These are phyloP conservation scores for Aaosphaeria pasadenensis DNA, from an alignment of 2,329 filamentous ascomycete species.

Conservation along the genomic window DNA sequence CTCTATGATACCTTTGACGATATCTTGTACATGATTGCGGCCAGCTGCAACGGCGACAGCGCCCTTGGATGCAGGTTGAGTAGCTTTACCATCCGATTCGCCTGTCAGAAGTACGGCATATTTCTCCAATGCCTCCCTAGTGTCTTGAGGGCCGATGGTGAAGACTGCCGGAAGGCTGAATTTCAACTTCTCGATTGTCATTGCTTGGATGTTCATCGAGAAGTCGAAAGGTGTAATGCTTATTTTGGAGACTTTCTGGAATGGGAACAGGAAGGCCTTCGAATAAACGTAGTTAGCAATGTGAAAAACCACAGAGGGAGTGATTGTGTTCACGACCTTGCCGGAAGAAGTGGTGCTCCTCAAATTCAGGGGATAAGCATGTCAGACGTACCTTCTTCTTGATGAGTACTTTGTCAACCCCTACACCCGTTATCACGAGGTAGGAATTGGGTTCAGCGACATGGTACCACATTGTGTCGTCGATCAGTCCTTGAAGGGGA, in stretches of 20 bases:
- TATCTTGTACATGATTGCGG: conserved; percentile 72
- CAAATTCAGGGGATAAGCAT: conserved; percentile 33
- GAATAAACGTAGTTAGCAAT: background rate
- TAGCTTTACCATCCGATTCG: conserved; percentile 48
- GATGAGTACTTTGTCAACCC: conserved; percentile 71
- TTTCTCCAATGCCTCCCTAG: conserved; percentile 68
- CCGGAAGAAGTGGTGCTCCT: no score
- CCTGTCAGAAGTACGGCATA: conserved; percentile 78
- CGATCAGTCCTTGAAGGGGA: no score
- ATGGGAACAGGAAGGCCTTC: conserved; percentile 35
- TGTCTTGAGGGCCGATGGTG: conserved; percentile 78
- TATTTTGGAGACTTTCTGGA: conserved; percentile 41
- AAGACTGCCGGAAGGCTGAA: conserved; percentile 81
- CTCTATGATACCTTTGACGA: conserved; percentile 87
- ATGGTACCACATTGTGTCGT: conserved; percentile 48
- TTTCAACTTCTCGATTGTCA: conserved; percentile 86
- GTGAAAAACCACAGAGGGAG: conserved; percentile 43
- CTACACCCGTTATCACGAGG: conserved; percentile 81
- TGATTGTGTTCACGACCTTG: background rate
- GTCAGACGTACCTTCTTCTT: conserved; percentile 61
- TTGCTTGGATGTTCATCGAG: conserved; percentile 76
- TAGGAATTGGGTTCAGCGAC: conserved; percentile 77
- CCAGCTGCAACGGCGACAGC: conserved; percentile 44
- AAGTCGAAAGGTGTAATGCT: conserved; percentile 77
- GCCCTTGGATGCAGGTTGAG: conserved; percentile 25